Conservation (phyloP, 306 rosid species). For the Pachyrhizus erosus region DNA sequence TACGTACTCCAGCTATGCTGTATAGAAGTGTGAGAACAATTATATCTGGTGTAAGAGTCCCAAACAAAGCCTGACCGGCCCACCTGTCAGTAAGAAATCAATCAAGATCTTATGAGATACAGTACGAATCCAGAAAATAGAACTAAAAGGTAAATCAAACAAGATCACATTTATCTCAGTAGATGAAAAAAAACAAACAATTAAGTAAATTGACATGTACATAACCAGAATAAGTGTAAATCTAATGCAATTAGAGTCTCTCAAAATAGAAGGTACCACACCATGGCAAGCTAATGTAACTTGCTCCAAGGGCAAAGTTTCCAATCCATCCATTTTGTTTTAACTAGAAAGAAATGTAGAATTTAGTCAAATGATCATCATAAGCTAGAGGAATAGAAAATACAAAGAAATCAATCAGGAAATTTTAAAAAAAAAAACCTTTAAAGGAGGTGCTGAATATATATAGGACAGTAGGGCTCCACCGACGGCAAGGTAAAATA, state of each 20-base stretch:
- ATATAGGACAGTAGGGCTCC: conserved; percentile 90
- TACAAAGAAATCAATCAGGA: not conserved
- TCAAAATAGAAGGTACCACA: conserved; percentile 50
- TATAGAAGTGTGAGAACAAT: conserved; percentile 86
- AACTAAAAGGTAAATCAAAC: conserved; percentile 6
- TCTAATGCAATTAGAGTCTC: conserved; percentile 17
- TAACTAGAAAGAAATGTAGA: conserved; percentile 65
- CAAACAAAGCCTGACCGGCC: conserved; percentile 99
- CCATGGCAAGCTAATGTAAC: conserved; percentile 99
- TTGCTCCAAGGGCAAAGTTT: conserved; percentile 97
- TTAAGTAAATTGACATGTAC: not conserved
- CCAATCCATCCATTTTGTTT: conserved; percentile 99
- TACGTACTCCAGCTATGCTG: conserved; percentile 97
- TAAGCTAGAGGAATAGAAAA: not conserved
- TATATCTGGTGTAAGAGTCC: conserved; percentile 91
- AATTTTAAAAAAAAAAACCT: conserved; percentile 52
- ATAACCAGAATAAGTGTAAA: not conserved
- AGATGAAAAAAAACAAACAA: not conserved
- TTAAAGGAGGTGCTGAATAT: conserved; percentile 97
- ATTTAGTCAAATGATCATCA: conserved; percentile 37
- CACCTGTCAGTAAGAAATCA: conserved; percentile 68
- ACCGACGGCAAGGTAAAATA: conserved; percentile 89
- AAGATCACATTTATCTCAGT: not conserved
- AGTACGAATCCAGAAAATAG: not conserved
- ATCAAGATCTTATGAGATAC: conserved; percentile 11